These are phyloP conservation scores for Volutella citrinella DNA, from an alignment of 2,329 filamentous ascomycete species.

Conservation along the genomic window DNA sequence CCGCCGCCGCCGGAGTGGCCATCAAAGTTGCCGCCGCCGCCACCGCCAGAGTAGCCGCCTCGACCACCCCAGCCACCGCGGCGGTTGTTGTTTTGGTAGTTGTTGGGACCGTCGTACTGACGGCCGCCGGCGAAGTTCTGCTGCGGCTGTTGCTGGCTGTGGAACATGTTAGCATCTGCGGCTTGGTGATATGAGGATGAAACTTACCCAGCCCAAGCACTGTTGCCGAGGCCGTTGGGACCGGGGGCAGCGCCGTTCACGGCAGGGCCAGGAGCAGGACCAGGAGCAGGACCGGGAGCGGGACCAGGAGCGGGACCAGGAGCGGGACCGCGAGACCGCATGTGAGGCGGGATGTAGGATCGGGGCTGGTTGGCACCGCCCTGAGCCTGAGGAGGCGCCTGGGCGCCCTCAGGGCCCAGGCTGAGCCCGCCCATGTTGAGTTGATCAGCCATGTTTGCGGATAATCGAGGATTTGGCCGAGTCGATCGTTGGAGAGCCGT, in stretches of 20 bases:
- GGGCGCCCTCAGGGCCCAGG: constrained; percentile 48
- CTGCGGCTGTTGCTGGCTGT: constrained; percentile 29
- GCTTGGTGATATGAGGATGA: not conserved
- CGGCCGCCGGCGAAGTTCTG: too few species aligned
- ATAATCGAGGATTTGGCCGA: constrained; percentile 20
- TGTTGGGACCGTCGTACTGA: constrained; percentile 33
- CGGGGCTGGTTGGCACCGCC: constrained; percentile 39
- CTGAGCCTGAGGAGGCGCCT: too few species aligned
- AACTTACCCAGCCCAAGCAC: constrained; percentile 62
- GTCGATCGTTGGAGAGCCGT: constrained; percentile 14
- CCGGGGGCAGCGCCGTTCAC: constrained; percentile 19
- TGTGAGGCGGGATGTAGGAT: constrained; percentile 84
- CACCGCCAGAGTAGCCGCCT: constrained; percentile 35
- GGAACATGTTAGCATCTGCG: constrained; percentile 16
- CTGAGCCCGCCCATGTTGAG: constrained; percentile 77
- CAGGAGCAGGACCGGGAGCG: constrained; percentile 22
- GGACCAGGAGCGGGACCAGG: constrained; percentile 19
- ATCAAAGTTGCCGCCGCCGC: constrained; percentile 67
- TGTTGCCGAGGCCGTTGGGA: constrained; percentile 55
- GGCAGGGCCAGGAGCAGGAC: constrained; percentile 10
- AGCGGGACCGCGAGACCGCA: constrained; percentile 52
- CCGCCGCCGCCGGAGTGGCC: constrained; percentile 59
- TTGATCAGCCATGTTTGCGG: constrained; percentile 72
- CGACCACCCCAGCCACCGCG: constrained; percentile 34
- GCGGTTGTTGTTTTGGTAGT: constrained; percentile 29